Conservation (phyloP, 2,329 filamentous ascomycete genomes). For the Camptophora hylomeconis region DNA sequence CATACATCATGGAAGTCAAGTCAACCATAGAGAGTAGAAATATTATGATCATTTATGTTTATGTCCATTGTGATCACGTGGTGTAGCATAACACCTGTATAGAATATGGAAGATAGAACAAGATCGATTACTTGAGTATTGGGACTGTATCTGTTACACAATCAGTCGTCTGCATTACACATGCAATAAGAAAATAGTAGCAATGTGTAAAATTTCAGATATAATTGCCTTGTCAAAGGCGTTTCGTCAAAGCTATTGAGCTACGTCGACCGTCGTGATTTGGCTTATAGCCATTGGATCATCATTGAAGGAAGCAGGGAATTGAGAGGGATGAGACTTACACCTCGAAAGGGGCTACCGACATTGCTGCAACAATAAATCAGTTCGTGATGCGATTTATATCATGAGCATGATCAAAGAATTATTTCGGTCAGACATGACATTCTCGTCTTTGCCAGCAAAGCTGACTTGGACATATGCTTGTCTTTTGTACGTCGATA, state of each 20-base stretch:
- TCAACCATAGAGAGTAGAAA: too few relatives aligned
- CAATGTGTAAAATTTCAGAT: constrained; percentile 21
- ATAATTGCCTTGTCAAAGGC: constrained; percentile 58
- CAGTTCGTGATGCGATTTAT: too few relatives aligned
- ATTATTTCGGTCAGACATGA: constrained; percentile 27
- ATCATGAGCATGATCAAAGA: too few relatives aligned
- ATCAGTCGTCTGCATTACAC: not conserved
- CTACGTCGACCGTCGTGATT: constrained; percentile 87
- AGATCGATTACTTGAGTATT: too few relatives aligned
- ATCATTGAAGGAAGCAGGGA: not conserved
- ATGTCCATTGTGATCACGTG: too few relatives aligned
- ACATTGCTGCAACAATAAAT: too few relatives aligned
- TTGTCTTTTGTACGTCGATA: constrained; percentile 77
- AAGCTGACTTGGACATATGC: constrained; percentile 81
- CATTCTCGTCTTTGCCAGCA: constrained; percentile 37
- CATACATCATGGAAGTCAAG: too few relatives aligned
- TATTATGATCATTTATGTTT: too few relatives aligned
- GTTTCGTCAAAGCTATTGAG: constrained; percentile 63
- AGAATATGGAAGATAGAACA: too few relatives aligned
- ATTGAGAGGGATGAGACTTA: constrained; percentile 9
- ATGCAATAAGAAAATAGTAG: not conserved
- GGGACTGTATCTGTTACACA: not conserved
- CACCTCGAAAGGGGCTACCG: too few relatives aligned
- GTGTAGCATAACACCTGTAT: too few relatives aligned
- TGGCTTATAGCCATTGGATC: too few relatives aligned